These are phyloP conservation scores for Euclidium syriacum DNA, from an alignment of 345 rosid genomes.

Conservation along the genomic window DNA sequence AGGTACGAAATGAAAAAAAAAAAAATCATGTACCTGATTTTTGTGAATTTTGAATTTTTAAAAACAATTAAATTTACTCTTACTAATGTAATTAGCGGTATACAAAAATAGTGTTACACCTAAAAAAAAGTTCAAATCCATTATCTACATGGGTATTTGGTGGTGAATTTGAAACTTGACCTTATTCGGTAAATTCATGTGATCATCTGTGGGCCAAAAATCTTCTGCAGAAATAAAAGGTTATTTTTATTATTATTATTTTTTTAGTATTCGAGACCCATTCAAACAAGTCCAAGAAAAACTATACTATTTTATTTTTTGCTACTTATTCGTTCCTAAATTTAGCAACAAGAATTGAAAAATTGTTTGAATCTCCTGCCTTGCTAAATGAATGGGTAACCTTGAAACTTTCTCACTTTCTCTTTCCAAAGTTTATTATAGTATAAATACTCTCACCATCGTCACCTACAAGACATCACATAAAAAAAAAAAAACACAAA, in stretches of 20 bases:
- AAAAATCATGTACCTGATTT: no score
- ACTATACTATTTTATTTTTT: background rate
- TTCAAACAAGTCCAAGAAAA: conserved; percentile 4
- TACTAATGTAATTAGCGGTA: no score
- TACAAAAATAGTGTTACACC: no score
- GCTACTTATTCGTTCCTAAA: background rate
- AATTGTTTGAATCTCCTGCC: background rate
- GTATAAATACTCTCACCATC: conserved; percentile 15
- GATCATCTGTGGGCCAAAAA: conserved; percentile 2
- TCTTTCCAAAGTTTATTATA: background rate
- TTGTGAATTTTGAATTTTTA: no score
- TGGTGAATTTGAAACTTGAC: no score
- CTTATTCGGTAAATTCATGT: background rate
- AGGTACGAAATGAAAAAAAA: no score
- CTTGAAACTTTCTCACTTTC: conserved; percentile 15
- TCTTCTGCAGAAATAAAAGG: background rate
- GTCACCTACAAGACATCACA: conserved; percentile 18
- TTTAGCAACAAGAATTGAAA: conserved; percentile 14
- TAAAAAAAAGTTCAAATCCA: no score
- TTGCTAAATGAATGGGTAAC: conserved; percentile 14
- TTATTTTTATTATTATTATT: background rate
- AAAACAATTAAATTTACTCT: no score
- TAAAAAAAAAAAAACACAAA: background rate
- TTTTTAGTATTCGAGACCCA: conserved; percentile 1
- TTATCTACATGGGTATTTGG: no score